Evolutionary conservation across 1,139 yeast genomes (phyloP), one percentile per base, ranked within the genome.

Genomic region (Martiniozyma asiatica): DNA sequence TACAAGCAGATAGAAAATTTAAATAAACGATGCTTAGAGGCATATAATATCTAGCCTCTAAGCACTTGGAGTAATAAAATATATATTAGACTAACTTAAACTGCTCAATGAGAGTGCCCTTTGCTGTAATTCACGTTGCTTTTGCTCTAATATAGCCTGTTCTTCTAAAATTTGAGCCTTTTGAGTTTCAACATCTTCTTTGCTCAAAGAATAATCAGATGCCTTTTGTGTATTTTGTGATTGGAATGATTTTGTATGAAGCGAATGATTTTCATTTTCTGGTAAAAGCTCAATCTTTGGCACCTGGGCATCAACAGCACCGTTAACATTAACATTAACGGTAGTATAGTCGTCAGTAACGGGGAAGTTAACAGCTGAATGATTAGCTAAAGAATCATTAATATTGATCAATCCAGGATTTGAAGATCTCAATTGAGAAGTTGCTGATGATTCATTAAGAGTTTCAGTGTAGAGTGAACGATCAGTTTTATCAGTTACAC

Each of bases 71-170:
- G n/a, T n/a, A n/a, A n/a, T n/a, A n/a, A n/a, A n/a, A n/a, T n/a
- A n/a, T n/a, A n/a, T n/a, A n/a, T n/a, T n/a, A n/a, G n/a, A n/a
- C n/a, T n/a, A n/a, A n/a, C n/a, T n/a, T n/a, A n/a, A n/a, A n/a
- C n/a, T n/a, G 30, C 21, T 39, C 12, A 18, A 32, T 28, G 37
- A 35, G 11, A 37, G 25, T 4, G 42, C 42, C 23, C 42, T 35
- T 26, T 39, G 39, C 19, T 37, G 36, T 18, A 39, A 22, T 20
- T 35, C 38, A 14, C 35, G 35, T 29, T 37, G 40, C 17, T 39
- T 36, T 27, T 39, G 35, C 27, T 39, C 42, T 12, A 39, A 32
- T n/a, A 35, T 15, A 4, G 40, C 38, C 17, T 37, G 40, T 21
- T 39, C 39, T 19, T 37, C 37, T 14, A 35, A 22, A 15, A 39